These are phyloP conservation scores for Microthyrium microscopicum DNA, from an alignment of 2,329 filamentous ascomycete genomes.

Conservation along the genomic window DNA sequence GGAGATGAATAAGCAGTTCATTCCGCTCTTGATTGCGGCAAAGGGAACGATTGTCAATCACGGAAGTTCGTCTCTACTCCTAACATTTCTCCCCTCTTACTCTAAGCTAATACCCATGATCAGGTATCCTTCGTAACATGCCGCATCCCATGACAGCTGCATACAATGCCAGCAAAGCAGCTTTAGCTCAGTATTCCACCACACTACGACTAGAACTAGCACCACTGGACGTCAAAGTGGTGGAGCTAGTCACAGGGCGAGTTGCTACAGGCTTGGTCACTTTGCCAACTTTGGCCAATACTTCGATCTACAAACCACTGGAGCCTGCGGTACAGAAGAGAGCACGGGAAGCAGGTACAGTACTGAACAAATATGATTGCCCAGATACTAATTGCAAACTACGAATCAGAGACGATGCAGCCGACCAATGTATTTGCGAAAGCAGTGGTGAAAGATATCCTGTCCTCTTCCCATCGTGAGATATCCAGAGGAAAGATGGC, in stretches of 20 bases:
- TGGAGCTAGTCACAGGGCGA: not conserved
- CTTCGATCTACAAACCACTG: slow-evolving; percentile 1
- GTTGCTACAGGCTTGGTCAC: not conserved
- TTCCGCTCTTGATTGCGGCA: slow-evolving; percentile 32
- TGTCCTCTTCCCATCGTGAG: too few relatives aligned
- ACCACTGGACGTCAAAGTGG: not conserved
- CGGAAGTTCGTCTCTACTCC: slow-evolving; percentile 14
- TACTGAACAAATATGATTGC: too few relatives aligned
- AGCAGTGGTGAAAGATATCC: too few relatives aligned
- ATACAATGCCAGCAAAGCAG: not conserved
- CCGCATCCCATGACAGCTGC: not conserved
- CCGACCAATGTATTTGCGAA: too few relatives aligned
- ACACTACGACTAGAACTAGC: not conserved
- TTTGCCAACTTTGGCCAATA: not conserved
- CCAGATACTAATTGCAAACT: too few relatives aligned
- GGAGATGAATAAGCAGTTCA: slow-evolving; percentile 37
- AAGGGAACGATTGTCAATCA: slow-evolving; percentile 29
- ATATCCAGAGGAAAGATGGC: too few relatives aligned
- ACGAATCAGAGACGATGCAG: too few relatives aligned
- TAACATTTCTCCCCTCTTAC: not conserved
- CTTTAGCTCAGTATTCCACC: not conserved
- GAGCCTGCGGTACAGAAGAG: not conserved
- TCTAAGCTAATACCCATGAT: not conserved
- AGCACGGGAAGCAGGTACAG: too few relatives aligned
- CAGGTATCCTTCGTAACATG: not conserved